Percentiles rank a stretch among this genome's conserved stretches.
Conservation (phyloP, 83 land plant species). For the Thuja plicata region DNA sequence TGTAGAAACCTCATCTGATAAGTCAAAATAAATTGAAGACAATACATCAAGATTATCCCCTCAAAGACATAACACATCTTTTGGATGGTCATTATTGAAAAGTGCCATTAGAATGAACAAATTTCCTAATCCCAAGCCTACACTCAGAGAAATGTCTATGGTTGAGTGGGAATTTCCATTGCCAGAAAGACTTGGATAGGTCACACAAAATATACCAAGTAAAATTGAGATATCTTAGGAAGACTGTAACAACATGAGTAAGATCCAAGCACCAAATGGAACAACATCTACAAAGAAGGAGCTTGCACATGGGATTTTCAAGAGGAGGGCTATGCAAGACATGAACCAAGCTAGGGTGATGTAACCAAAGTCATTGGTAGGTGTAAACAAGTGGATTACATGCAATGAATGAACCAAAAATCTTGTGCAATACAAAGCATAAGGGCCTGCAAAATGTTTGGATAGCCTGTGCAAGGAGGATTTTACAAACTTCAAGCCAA, state of each 20-base stretch:
- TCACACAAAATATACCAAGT: constrained; percentile 19
- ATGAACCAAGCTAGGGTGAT: no score
- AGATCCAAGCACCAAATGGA: neutral
- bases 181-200: constrained; percentile 33
- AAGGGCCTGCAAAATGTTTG: no score
- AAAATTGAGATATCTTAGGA: constrained; percentile 13
- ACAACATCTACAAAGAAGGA: constrained; percentile 16
- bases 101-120: constrained; percentile 22
- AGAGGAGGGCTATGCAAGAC: no score
- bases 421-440: no score
- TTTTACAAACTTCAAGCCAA: no score
- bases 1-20: constrained; percentile 25
- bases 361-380: no score
- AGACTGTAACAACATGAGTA: neutral
- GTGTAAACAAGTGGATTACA: no score
- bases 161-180: constrained; percentile 59
- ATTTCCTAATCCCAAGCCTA: constrained; percentile 9
- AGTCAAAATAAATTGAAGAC: constrained; percentile 4
- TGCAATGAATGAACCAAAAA: no score
- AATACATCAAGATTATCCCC: neutral
- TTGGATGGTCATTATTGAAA: constrained; percentile 62
- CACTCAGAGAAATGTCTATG: constrained; percentile 42
- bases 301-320: no score
- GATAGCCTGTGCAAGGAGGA: no score
- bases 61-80: neutral